Percentiles rank a stretch among this genome's conserved stretches.
These are phyloP conservation scores for Claviceps lovelessii DNA, from an alignment of 2,329 filamentous ascomycete genomes.

Conservation along the genomic window DNA sequence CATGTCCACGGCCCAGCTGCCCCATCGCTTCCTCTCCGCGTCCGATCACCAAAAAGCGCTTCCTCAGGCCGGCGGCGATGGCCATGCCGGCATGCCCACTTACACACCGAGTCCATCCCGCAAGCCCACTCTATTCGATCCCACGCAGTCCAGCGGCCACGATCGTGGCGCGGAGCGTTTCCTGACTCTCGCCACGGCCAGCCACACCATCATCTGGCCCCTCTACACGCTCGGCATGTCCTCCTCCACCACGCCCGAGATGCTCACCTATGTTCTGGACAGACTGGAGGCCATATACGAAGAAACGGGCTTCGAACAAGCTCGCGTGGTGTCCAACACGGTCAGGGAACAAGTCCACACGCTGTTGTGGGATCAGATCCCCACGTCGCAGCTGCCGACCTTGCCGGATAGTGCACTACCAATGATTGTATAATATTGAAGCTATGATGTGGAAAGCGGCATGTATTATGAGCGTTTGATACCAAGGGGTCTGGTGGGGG, in stretches of 20 bases:
- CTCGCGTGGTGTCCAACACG: constrained; percentile 27
- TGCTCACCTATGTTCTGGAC: constrained; percentile 29
- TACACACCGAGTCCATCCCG: constrained; percentile 4
- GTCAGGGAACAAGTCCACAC: constrained; percentile 23
- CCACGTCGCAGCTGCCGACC: constrained; percentile 14
- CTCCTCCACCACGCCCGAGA: constrained; percentile 26
- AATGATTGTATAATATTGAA: constrained; percentile 12
- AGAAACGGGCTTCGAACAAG: constrained; percentile 32
- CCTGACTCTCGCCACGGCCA: constrained; percentile 33
- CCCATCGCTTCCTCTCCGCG: constrained; percentile 17
- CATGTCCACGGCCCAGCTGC: constrained; percentile 16
- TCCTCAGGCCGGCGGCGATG: not conserved
- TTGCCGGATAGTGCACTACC: constrained; percentile 13
- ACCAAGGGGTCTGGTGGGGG: no score
- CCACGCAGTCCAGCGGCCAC: constrained; percentile 20
- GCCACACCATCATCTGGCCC: constrained; percentile 36
- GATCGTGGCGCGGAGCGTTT: constrained; percentile 28
- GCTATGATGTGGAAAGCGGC: no score
- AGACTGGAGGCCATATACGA: constrained; percentile 29
- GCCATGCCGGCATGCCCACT: not conserved
- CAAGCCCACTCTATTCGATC: constrained; percentile 26
- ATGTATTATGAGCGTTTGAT: no score
- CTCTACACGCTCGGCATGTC: constrained; percentile 35
- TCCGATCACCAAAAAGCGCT: constrained; percentile 1
- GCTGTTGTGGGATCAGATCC: constrained; percentile 14